phyloP scores from a whole-genome alignment of 345 rosid species.

The Cardamine resedifolia region DNA sequence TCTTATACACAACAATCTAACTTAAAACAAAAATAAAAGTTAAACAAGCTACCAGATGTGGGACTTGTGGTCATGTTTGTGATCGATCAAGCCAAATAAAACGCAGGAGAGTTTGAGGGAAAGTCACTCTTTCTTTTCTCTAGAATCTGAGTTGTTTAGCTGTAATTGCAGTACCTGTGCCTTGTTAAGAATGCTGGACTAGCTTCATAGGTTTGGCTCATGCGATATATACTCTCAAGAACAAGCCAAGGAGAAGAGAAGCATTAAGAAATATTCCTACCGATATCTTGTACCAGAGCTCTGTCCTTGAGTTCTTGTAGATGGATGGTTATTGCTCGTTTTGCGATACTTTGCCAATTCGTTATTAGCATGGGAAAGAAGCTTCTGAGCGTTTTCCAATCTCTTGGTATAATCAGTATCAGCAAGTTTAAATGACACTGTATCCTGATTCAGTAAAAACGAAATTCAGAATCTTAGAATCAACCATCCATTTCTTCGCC shows the following conservation, averaged over 20 bases:
- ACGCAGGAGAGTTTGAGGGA: background rate
- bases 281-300: conserved; percentile 42
- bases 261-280: conserved; percentile 15
- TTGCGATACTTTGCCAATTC: conserved; percentile 60
- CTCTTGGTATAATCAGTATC: conserved; percentile 47
- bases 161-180: background rate
- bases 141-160: background rate
- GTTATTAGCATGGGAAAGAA: conserved; percentile 49
- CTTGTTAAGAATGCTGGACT: conserved; percentile 5
- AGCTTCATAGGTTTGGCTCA: background rate
- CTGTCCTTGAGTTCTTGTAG: conserved; percentile 40
- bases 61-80: background rate
- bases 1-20: conserved; percentile 12
- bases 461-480: conserved; percentile 16
- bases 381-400: conserved; percentile 52
- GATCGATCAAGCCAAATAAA: background rate
- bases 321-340: conserved; percentile 34
- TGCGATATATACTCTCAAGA: background rate
- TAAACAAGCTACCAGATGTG: conserved; percentile 3
- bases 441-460: conserved; percentile 43
- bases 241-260: conserved; percentile 11
- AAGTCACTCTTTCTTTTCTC: background rate
- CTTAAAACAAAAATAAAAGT: background rate
- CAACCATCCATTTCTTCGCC: background rate
- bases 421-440: conserved; percentile 35